Base-by-base conservation (phyloP, 2,329 filamentous ascomycete species). In the Cladosporium halotolerans region DNA sequence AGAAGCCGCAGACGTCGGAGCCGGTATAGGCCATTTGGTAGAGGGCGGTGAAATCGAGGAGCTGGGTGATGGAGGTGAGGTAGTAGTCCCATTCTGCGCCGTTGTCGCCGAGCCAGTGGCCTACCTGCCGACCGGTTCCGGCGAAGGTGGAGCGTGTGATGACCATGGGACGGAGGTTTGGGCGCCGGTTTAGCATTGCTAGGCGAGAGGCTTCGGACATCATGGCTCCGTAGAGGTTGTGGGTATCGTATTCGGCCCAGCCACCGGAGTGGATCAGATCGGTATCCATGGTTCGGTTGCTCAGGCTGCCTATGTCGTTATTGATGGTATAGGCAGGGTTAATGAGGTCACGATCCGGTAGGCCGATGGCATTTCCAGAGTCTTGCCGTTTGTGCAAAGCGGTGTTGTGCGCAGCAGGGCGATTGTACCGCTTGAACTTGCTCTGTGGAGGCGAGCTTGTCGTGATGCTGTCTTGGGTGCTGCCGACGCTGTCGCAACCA, bases 131-230 rank as follows among this genome's bases (percentile, higher is more conserved):
- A 3, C 88, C 88, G 0, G 84, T 82, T 5, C 88, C 86, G 2
- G 85, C 83, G 62, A 88, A 91, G 0, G 86, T 91, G 16, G 82
- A 86, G 19, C 88, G 82, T 0, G 86, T 89, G 59, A 92, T 87
- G 45, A 91, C 75, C 55, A 91, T 66, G 1, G 88, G 86, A 0
- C 87, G 80, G 4, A 82, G 70, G 1, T 68, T 66, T 0, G 87
- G 85, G 0, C 85, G 79, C 8, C 86, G 80, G 10, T 73, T 69
- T 6, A 82, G 68, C 85, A 91, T 87, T 1, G 87, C 83, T 10
- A 77, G 68, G 49, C 81, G 78, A 0, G 84, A 86, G 4, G 80
- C 73, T 14, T 75, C 70, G 1, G 83, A 85, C 86, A 90, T 91
- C 82, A 88, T 77, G 62, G 80, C 79, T 1, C 88, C 88, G 66